phyloP scores from a whole-genome alignment of 2,329 filamentous ascomycete genomes.

The Parascedosporium putredinis region DNA sequence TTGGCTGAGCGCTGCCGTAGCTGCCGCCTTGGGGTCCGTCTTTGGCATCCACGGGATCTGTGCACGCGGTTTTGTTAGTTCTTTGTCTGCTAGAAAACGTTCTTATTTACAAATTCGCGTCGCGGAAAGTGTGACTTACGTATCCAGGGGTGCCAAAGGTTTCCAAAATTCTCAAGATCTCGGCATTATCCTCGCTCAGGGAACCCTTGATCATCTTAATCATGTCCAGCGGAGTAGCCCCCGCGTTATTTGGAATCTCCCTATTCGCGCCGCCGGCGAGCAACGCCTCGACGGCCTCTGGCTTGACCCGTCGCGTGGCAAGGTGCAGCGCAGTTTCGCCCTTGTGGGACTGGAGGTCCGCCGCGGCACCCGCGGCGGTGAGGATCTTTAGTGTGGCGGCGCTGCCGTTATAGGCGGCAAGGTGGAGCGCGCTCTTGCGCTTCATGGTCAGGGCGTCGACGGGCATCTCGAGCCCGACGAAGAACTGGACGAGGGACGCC shows the following conservation, averaged over 20 bases:
- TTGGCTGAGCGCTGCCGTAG: not conserved
- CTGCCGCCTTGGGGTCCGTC: not conserved
- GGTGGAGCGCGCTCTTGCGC: not conserved
- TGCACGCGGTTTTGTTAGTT: no score
- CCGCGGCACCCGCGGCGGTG: not conserved
- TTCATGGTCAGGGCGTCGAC: not conserved
- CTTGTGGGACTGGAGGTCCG: not conserved
- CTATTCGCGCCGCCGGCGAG: not conserved
- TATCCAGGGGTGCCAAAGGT: not conserved
- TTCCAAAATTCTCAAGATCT: not conserved
- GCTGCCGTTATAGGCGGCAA: not conserved
- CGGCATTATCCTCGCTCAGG: not conserved
- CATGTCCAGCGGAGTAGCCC: not conserved
- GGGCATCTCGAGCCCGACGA: not conserved
- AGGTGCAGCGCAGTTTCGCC: constrained; percentile 2
- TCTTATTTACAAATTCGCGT: not conserved
- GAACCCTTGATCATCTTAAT: not conserved
- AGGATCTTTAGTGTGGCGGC: not conserved
- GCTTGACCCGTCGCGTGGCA: not conserved
- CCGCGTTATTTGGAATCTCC: not conserved
- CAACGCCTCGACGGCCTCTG: not conserved
- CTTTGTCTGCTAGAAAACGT: no score
- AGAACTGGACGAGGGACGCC: not conserved
- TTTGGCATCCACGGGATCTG: not conserved
- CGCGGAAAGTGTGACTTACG: not conserved